A percentile compares a stretch with the other conserved stretches of the same genome.
Evolutionary conservation across 176 grass and related monocot species (phyloP).

Genomic region (Zoysia japonica): DNA sequence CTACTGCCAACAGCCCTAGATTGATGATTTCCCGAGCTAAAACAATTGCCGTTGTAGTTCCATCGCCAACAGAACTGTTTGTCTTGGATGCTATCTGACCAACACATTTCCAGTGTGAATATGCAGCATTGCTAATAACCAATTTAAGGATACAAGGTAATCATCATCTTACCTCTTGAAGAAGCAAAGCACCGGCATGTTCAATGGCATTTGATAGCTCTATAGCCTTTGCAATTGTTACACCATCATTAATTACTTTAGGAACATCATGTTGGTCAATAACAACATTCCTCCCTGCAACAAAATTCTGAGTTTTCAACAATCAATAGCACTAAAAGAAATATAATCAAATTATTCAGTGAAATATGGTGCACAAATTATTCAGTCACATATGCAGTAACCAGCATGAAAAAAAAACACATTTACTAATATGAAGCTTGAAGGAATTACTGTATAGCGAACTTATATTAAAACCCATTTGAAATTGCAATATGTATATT

Average conservation of each 20-base stretch:
- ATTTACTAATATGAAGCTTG: background rate
- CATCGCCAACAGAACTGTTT: slow-evolving; percentile 78
- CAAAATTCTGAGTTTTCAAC: slow-evolving; percentile 33
- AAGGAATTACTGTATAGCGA: background rate
- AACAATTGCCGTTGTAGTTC: slow-evolving; percentile 90
- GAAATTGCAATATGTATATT: background rate
- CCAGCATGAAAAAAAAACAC: background rate
- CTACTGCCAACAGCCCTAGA: slow-evolving; percentile 74
- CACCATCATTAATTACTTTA: slow-evolving; percentile 92
- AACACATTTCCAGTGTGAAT: slow-evolving; percentile 31
- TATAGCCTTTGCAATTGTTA: slow-evolving; percentile 85
- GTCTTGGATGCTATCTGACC: slow-evolving; percentile 78
- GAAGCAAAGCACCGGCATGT: slow-evolving; percentile 75
- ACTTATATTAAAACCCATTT: background rate
- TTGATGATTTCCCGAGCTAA: slow-evolving; percentile 91
- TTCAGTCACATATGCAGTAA: background rate
- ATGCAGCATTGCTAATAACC: slow-evolving; percentile 2
- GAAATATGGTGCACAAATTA: background rate
- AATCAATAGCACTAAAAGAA: slow-evolving; percentile 40
- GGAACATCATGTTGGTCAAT: slow-evolving; percentile 81
- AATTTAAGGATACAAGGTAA: slow-evolving; percentile 1
- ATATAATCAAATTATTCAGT: background rate
- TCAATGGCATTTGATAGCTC: slow-evolving; percentile 75
- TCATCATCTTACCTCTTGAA: slow-evolving; percentile 64
- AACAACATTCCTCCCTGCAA: slow-evolving; percentile 91